phyloP scores from a whole-genome alignment of 2,329 filamentous ascomycete genomes.

The Claviceps arundinis region DNA sequence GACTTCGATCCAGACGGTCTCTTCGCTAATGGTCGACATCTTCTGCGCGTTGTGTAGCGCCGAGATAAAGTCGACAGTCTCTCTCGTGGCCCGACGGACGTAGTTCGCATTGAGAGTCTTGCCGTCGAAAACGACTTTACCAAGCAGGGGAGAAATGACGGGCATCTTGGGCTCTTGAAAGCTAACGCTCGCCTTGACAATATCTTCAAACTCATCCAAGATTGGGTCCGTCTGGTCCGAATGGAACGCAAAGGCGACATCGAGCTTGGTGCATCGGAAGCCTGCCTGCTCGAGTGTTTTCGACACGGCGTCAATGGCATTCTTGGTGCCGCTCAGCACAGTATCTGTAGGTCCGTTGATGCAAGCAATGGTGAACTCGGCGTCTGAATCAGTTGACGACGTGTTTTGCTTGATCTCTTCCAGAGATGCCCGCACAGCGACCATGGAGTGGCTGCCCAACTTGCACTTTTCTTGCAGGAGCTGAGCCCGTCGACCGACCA shows the following conservation, averaged over 20 bases:
- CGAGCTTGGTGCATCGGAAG: conserved; percentile 18
- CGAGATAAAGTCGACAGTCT: conserved; percentile 51
- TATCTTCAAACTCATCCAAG: conserved; percentile 29
- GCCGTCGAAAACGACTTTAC: conserved; percentile 30
- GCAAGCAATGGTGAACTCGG: conserved; percentile 31
- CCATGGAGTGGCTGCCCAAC: conserved; percentile 49
- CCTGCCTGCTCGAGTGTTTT: not conserved
- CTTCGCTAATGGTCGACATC: conserved; percentile 35
- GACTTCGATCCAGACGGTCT: conserved; percentile 52
- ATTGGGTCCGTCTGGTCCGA: conserved; percentile 24
- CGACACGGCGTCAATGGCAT: conserved; percentile 1
- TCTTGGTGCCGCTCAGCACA: conserved; percentile 22
- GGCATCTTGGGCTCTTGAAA: conserved; percentile 6
- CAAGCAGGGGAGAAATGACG: conserved; percentile 30
- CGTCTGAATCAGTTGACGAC: not conserved
- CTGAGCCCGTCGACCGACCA: conserved; percentile 55
- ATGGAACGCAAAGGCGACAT: conserved; percentile 21
- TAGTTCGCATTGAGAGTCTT: conserved; percentile 35
- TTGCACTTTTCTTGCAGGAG: conserved; percentile 53
- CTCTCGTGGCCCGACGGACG: conserved; percentile 43
- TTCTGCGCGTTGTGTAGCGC: conserved; percentile 37
- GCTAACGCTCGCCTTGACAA: not conserved
- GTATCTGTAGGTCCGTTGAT: conserved; percentile 49
- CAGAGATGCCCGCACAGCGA: conserved; percentile 33
- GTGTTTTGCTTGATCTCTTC: conserved; percentile 27